phyloP scores from a whole-genome alignment of 495 filamentous ascomycete genomes.

The Tuber microsphaerosporum region DNA sequence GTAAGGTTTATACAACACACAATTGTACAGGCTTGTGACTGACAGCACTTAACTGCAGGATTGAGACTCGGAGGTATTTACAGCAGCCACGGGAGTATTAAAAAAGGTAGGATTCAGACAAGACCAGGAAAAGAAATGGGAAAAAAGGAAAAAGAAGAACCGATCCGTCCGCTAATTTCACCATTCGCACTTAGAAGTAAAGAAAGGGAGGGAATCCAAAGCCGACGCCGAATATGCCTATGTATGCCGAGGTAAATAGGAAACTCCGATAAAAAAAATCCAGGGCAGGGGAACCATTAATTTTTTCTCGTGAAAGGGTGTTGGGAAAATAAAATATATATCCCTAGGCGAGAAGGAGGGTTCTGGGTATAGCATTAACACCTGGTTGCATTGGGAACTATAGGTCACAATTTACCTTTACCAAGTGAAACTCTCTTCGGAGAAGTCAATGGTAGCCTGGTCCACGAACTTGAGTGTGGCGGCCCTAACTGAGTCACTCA shows the following conservation, averaged over 20 bases:
- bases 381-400: background rate
- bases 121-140: background rate
- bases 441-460: slow-evolving; percentile 62
- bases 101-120: background rate
- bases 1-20: background rate
- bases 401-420: slow-evolving; percentile 42
- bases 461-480: slow-evolving; percentile 63
- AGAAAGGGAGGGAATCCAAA: background rate
- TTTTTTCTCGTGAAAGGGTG: background rate
- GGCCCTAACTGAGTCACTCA: slow-evolving; percentile 75
- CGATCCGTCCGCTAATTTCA: background rate
- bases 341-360: background rate
- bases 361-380: background rate
- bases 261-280: background rate
- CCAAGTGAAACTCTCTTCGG: slow-evolving; percentile 89
- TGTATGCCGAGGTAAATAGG: background rate
- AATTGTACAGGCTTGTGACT: background rate
- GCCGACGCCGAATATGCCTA: background rate
- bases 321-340: background rate
- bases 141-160: background rate
- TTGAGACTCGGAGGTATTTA: background rate
- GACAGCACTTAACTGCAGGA: background rate
- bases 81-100: background rate
- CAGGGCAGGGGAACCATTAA: background rate
- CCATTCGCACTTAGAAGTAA: background rate